phyloP scores from a whole-genome alignment of 306 rosid genomes.

The Corylus avellana region DNA sequence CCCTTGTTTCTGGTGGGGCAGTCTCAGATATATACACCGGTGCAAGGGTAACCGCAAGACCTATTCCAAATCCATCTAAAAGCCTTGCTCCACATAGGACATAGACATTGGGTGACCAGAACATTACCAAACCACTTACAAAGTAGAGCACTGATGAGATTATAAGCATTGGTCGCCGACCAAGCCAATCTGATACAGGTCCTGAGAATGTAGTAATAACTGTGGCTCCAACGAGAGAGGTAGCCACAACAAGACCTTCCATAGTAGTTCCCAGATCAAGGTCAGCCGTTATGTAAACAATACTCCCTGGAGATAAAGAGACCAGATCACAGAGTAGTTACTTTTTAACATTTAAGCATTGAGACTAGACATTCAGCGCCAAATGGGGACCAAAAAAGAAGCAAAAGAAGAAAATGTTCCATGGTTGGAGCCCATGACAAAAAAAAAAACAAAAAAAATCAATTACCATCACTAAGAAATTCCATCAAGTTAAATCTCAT shows the following conservation, averaged over 20 bases:
- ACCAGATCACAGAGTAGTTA: neutral
- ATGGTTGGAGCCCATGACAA: neutral
- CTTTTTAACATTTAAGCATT: neutral
- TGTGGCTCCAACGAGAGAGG: constrained; percentile 81
- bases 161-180: constrained; percentile 76
- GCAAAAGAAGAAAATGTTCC: neutral
- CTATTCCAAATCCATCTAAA: constrained; percentile 82
- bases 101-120: constrained; percentile 80
- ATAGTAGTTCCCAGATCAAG: constrained; percentile 41
- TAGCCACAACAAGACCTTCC: constrained; percentile 91
- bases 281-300: constrained; percentile 64
- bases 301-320: constrained; percentile 53
- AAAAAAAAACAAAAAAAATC: neutral
- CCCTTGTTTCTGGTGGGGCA: constrained; percentile 87
- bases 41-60: constrained; percentile 78
- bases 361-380: neutral
- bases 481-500: neutral
- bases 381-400: neutral
- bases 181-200: constrained; percentile 60
- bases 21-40: constrained; percentile 82
- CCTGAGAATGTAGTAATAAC: constrained; percentile 71
- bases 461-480: neutral
- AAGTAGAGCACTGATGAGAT: constrained; percentile 66
- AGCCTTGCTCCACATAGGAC: constrained; percentile 65
- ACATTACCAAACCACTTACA: constrained; percentile 66